Percentiles rank a stretch among this genome's conserved stretches.
phyloP scores from a whole-genome alignment of 164 flowering plant genomes.

The Nymphaea colorata region DNA sequence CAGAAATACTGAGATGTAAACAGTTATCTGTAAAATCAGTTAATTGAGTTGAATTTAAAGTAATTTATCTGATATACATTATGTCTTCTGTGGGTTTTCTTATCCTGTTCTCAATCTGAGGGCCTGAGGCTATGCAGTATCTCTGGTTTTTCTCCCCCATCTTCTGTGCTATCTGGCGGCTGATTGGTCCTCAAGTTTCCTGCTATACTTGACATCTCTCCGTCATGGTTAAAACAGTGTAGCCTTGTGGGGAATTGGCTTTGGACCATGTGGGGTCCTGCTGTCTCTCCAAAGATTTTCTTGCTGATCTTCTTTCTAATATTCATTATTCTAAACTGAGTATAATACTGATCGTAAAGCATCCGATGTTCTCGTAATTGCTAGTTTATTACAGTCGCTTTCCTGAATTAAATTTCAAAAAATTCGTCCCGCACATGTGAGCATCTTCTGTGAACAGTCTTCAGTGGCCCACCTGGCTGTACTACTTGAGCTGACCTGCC shows the following conservation, averaged over 20 bases:
- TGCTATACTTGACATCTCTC: not conserved
- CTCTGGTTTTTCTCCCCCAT: not conserved
- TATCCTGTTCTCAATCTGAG: not conserved
- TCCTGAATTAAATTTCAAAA: no score
- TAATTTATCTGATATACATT: not conserved
- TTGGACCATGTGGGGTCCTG: no score
- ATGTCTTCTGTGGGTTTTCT: not conserved
- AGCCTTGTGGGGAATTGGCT: not conserved
- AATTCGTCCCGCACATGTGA: no score
- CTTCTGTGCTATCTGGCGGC: not conserved
- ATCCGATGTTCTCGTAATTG: no score
- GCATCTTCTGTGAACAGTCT: no score
- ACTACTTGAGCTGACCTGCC: no score
- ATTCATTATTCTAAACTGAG: no score
- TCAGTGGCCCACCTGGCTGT: no score
- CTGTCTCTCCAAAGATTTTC: no score
- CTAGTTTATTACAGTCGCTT: no score
- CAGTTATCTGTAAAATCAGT: not conserved
- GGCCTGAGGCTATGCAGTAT: not conserved
- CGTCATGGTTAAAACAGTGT: not conserved
- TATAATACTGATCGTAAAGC: no score
- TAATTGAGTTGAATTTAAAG: not conserved
- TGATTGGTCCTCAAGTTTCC: not conserved
- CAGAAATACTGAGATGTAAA: not conserved
- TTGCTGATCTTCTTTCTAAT: no score